A percentile compares a stretch with the other conserved stretches of the same genome.
phyloP scores from a whole-genome alignment of 2,329 filamentous ascomycete species.

The Alternaria hordeiaustralica region DNA sequence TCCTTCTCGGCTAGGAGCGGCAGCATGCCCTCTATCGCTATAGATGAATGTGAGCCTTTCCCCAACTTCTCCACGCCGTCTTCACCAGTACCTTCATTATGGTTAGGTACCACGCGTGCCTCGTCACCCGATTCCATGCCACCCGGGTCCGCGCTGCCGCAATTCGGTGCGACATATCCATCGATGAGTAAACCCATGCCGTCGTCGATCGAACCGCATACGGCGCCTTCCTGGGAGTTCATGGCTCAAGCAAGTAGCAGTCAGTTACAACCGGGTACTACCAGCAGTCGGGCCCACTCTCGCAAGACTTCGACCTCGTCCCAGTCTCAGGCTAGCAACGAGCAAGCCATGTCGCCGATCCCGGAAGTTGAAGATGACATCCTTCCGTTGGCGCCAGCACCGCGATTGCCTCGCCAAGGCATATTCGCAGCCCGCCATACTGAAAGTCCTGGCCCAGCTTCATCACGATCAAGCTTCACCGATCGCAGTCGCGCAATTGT shows the following conservation, averaged over 20 bases:
- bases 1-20: conserved; percentile 32
- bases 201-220: conserved; percentile 37
- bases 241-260: conserved; percentile 32
- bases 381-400: conserved; percentile 31
- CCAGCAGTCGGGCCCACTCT: conserved; percentile 33
- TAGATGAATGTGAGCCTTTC: conserved; percentile 46
- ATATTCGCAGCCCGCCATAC: conserved; percentile 37
- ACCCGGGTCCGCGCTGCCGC: conserved; percentile 34
- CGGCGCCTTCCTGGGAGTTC: conserved; percentile 45
- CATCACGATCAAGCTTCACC: conserved; percentile 37
- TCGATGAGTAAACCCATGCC: conserved; percentile 27
- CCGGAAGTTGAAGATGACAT: conserved; percentile 41
- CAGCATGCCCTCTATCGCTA: conserved; percentile 44
- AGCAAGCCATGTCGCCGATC: conserved; percentile 37
- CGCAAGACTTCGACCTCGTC: conserved; percentile 44
- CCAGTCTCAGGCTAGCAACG: conserved; percentile 35
- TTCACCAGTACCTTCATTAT: conserved; percentile 48
- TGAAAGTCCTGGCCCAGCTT: conserved; percentile 35
- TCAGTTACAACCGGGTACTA: conserved; percentile 31
- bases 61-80: conserved; percentile 36
- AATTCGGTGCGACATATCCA: conserved; percentile 25
- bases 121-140: conserved; percentile 43
- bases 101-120: conserved; percentile 45
- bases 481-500: conserved; percentile 43
- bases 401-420: conserved; percentile 38